Conservation (phyloP, 495 filamentous ascomycete genomes). For the Margaritispora aquatica region DNA sequence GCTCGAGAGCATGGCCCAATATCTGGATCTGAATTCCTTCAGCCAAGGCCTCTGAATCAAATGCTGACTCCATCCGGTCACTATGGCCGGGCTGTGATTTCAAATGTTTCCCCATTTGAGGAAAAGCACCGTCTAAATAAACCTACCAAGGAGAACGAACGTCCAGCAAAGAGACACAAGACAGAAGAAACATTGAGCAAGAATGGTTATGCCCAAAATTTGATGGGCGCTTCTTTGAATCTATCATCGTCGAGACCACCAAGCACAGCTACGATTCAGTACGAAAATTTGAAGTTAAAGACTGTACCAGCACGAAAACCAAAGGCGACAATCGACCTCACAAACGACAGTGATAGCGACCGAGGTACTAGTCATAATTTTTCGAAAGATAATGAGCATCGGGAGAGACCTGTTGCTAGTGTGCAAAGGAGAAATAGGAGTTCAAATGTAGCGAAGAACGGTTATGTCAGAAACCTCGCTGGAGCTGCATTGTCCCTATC, state of each 20-base stretch:
- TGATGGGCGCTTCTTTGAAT: conserved; percentile 42
- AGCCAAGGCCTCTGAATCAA: conserved; percentile 37
- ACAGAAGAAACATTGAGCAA: conserved; percentile 25
- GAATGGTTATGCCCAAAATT: conserved; percentile 43
- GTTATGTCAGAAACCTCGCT: conserved; percentile 23
- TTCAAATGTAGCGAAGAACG: conserved; percentile 9
- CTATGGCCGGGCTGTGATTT: conserved; percentile 41
- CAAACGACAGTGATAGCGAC: conserved; percentile 14
- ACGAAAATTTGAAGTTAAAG: conserved; percentile 13
- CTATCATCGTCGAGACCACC: conserved; percentile 24
- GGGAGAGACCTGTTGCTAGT: not conserved
- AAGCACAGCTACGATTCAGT: conserved; percentile 16
- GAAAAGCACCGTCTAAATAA: conserved; percentile 29
- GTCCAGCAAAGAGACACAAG: conserved; percentile 21
- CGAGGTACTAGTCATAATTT: not conserved
- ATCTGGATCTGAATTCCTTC: conserved; percentile 8
- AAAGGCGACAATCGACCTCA: conserved; percentile 17
- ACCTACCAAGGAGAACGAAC: not conserved
- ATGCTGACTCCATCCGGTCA: conserved; percentile 42
- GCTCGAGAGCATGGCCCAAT: not conserved
- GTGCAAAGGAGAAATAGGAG: conserved; percentile 3
- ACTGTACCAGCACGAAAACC: not conserved
- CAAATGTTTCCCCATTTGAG: conserved; percentile 44
- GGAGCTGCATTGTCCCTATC: conserved; percentile 17
- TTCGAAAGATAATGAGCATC: not conserved